Evolutionary conservation across 768 basidiomycete genomes (phyloP).

Genomic region (Xerocomellus chrysenteron): DNA sequence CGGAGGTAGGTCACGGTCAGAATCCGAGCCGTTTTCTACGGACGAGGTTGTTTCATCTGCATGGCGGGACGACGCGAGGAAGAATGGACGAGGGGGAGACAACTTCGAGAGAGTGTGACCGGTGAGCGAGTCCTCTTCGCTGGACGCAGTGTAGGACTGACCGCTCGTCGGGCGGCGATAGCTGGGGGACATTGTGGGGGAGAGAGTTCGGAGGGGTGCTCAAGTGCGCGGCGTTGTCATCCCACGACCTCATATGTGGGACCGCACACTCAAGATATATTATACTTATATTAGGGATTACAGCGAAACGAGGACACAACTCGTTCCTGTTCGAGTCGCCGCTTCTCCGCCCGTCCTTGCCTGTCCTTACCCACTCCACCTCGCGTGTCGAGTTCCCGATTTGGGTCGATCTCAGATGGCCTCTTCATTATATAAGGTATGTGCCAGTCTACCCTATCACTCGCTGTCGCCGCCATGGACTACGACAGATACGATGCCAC

Average conservation of each 20-base stretch:
- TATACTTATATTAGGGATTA: slow-evolving; percentile 3
- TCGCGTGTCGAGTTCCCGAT: not conserved
- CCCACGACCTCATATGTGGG: not conserved
- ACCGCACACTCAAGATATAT: not conserved
- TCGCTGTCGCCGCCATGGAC: slow-evolving; percentile 26
- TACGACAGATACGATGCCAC: slow-evolving; percentile 36
- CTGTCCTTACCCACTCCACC: not conserved
- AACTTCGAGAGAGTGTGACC: slow-evolving; percentile 18
- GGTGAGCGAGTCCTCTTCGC: slow-evolving; percentile 28
- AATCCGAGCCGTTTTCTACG: slow-evolving; percentile 30
- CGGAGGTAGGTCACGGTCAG: slow-evolving; percentile 28
- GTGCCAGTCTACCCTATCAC: not conserved
- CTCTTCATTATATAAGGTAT: slow-evolving; percentile 5
- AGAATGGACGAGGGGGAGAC: slow-evolving; percentile 39
- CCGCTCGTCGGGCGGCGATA: slow-evolving; percentile 14
- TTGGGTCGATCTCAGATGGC: slow-evolving; percentile 18
- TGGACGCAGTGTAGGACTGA: slow-evolving; percentile 18
- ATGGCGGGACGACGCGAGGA: slow-evolving; percentile 26
- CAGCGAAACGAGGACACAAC: slow-evolving; percentile 6
- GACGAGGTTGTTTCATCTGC: slow-evolving; percentile 24
- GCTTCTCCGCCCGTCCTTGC: not conserved
- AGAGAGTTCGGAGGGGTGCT: slow-evolving; percentile 1
- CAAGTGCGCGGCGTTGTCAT: slow-evolving; percentile 1
- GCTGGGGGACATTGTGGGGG: slow-evolving; percentile 14
- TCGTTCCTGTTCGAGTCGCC: slow-evolving; percentile 6